A percentile compares a stretch with the other conserved stretches of the same genome.
These are phyloP conservation scores for Calendula officinalis DNA, from an alignment of 129 eudicot genomes.

Conservation along the genomic window DNA sequence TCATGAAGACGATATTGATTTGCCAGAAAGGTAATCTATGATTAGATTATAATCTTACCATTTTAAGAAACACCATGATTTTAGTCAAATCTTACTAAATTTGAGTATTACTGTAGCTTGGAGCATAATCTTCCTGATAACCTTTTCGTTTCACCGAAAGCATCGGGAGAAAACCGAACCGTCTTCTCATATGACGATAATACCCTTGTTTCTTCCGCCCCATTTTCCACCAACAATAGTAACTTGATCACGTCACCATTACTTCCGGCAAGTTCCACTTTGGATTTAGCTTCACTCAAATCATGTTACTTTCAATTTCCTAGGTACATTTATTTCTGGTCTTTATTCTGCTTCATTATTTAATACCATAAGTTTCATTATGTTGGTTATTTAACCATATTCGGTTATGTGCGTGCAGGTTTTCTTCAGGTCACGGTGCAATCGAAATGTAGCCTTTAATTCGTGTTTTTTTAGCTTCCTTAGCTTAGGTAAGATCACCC, in stretches of 20 bases:
- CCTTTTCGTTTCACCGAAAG: slow-evolving; percentile 78
- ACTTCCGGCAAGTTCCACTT: slow-evolving; percentile 51
- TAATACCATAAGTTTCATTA: no score
- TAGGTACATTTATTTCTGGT: slow-evolving; percentile 28
- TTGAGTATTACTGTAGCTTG: slow-evolving; percentile 37
- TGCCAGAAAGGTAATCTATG: slow-evolving; percentile 59
- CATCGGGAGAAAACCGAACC: slow-evolving; percentile 31
- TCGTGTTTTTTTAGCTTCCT: slow-evolving; percentile 42
- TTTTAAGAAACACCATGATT: slow-evolving; percentile 11
- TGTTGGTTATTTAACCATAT: background rate
- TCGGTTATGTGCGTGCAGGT: slow-evolving; percentile 34
- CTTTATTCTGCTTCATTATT: no score
- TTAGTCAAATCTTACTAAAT: slow-evolving; percentile 17
- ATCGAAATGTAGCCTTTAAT: slow-evolving; percentile 59
- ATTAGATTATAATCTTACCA: slow-evolving; percentile 7
- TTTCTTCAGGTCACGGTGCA: slow-evolving; percentile 74
- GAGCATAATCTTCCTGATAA: slow-evolving; percentile 84
- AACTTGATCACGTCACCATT: slow-evolving; percentile 51
- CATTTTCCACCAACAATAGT: slow-evolving; percentile 28
- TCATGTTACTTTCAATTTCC: slow-evolving; percentile 87
- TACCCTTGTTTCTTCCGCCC: slow-evolving; percentile 11
- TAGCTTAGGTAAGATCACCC: slow-evolving; percentile 36
- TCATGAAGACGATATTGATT: slow-evolving; percentile 43
- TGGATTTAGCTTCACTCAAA: slow-evolving; percentile 68
- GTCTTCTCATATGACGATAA: slow-evolving; percentile 34